phyloP scores from a whole-genome alignment of 495 filamentous ascomycete species.

The Lophium mytilinum region DNA sequence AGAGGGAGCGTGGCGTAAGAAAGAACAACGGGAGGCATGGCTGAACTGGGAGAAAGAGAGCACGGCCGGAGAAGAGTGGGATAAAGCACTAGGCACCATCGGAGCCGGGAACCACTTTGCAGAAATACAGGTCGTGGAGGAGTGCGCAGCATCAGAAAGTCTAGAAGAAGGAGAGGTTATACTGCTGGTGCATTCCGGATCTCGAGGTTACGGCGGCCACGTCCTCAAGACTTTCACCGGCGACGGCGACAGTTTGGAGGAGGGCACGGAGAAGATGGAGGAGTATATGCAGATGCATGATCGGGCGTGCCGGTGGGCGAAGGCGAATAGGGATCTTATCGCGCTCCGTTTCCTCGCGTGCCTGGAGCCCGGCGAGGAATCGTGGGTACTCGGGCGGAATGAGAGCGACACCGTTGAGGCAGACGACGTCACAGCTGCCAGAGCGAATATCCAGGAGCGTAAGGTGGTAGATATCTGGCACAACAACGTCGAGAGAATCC shows the following conservation, averaged over 20 bases:
- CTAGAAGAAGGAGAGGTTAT: constrained; percentile 29
- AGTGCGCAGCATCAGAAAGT: background rate
- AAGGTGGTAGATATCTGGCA: constrained; percentile 36
- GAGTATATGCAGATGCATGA: constrained; percentile 32
- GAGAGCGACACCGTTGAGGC: background rate
- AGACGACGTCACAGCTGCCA: constrained; percentile 4
- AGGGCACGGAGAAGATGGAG: constrained; percentile 13
- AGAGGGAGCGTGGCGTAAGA: constrained; percentile 31
- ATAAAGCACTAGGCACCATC: constrained; percentile 33
- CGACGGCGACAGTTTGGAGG: constrained; percentile 19
- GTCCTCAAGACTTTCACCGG: constrained; percentile 29
- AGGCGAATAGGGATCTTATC: constrained; percentile 33
- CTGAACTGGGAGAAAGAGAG: constrained; percentile 13
- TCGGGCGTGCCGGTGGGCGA: constrained; percentile 33
- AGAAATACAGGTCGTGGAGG: constrained; percentile 19
- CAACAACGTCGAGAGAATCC: constrained; percentile 30
- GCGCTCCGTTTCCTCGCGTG: constrained; percentile 33
- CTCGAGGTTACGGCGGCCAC: constrained; percentile 35
- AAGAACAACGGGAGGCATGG: constrained; percentile 28
- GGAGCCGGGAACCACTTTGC: constrained; percentile 36
- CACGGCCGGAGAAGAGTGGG: constrained; percentile 27
- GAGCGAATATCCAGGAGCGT: constrained; percentile 20
- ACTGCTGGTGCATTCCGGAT: constrained; percentile 38
- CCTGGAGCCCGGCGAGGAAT: constrained; percentile 27
- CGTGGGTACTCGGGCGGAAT: constrained; percentile 22